Evolutionary conservation across 2,329 filamentous ascomycete species (phyloP).

Genomic region (Botrytis galanthina): DNA sequence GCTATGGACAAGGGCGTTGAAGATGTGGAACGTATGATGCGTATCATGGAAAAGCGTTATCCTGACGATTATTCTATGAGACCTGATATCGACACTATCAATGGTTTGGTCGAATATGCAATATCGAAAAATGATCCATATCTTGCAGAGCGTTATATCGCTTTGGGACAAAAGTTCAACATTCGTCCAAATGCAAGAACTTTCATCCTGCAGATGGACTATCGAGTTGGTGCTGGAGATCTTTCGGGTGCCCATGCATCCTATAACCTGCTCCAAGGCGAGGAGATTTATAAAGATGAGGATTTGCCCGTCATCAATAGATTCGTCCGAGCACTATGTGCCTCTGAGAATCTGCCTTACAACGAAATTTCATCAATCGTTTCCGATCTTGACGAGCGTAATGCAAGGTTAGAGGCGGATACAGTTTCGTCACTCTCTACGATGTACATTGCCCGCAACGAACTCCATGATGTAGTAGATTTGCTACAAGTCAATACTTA

Average conservation of each 20-base stretch:
- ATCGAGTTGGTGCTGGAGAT: slow-evolving; percentile 71
- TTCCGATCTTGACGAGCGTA: slow-evolving; percentile 68
- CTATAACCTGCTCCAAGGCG: slow-evolving; percentile 60
- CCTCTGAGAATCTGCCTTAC: slow-evolving; percentile 59
- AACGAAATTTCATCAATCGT: slow-evolving; percentile 71
- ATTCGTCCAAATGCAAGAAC: slow-evolving; percentile 69
- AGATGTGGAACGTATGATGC: slow-evolving; percentile 71
- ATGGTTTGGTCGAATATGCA: slow-evolving; percentile 70
- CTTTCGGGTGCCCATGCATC: slow-evolving; percentile 65
- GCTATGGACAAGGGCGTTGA: slow-evolving; percentile 67
- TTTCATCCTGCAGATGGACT: slow-evolving; percentile 70
- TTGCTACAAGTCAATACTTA: slow-evolving; percentile 73
- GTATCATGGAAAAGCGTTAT: slow-evolving; percentile 57
- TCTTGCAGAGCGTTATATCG: slow-evolving; percentile 70
- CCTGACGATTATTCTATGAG: slow-evolving; percentile 46
- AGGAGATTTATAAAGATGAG: slow-evolving; percentile 53
- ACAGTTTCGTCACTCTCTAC: slow-evolving; percentile 73
- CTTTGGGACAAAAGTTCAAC: slow-evolving; percentile 62
- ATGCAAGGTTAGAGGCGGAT: slow-evolving; percentile 66
- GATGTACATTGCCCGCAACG: slow-evolving; percentile 71
- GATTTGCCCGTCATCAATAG: slow-evolving; percentile 66
- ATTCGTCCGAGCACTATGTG: slow-evolving; percentile 68
- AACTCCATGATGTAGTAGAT: slow-evolving; percentile 76
- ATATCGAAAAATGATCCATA: slow-evolving; percentile 67
- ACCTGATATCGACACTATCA: slow-evolving; percentile 71